phyloP scores from a whole-genome alignment of 169 alveolate species.

The Plasmodium vinckei region DNA sequence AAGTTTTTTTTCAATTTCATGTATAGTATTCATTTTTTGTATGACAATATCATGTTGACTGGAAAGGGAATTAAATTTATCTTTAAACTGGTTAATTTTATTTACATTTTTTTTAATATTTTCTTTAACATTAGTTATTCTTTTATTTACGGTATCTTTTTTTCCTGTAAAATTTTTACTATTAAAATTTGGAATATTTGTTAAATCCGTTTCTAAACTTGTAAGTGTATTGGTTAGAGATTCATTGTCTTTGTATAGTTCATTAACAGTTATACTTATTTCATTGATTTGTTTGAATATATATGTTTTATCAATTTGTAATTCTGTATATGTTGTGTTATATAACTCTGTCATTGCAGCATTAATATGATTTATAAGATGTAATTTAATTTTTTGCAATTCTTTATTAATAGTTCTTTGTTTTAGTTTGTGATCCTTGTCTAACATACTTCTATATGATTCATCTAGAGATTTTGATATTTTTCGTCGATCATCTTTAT shows the following conservation, averaged over 20 bases:
- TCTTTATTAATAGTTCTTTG: background rate
- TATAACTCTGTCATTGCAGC: background rate
- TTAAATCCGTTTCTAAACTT: background rate
- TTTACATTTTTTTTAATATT: conserved; percentile 12
- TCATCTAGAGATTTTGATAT: conserved; percentile 23
- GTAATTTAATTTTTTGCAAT: conserved; percentile 21
- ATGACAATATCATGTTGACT: background rate
- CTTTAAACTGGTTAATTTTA: background rate
- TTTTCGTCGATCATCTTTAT: conserved; percentile 4
- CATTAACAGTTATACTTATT: background rate
- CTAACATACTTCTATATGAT: background rate
- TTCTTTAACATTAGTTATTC: conserved; percentile 8
- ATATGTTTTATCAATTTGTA: conserved; percentile 3
- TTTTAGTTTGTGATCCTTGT: background rate
- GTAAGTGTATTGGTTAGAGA: too few species aligned
- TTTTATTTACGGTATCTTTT: background rate
- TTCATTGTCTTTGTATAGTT: too few species aligned
- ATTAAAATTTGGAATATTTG: background rate
- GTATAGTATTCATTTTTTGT: conserved; percentile 6
- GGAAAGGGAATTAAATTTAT: background rate
- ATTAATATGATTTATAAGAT: conserved; percentile 1
- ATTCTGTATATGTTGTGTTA: background rate
- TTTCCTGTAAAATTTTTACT: background rate
- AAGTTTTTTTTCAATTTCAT: conserved; percentile 12
- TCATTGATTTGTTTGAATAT: background rate